These are phyloP conservation scores for Moniliophthora roreri DNA, from an alignment of 1,284 basidiomycete genomes.

Conservation along the genomic window DNA sequence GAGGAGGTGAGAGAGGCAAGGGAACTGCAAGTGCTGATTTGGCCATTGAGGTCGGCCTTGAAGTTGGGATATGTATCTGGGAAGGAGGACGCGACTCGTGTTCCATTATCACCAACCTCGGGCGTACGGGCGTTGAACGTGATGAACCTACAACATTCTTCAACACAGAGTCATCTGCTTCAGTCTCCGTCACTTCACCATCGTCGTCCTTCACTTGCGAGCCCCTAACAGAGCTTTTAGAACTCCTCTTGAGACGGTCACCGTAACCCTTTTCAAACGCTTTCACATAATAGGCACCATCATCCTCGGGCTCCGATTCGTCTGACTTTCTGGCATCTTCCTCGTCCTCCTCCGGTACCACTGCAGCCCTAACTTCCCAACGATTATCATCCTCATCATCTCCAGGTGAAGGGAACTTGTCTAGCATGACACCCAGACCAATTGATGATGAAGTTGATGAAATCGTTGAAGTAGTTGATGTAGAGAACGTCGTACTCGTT, in stretches of 20 bases:
- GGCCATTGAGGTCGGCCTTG: not conserved
- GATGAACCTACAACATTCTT: too few relatives aligned
- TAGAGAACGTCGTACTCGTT: not conserved
- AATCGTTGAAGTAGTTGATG: not conserved
- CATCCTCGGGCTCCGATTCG: not conserved
- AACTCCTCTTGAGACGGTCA: too few relatives aligned
- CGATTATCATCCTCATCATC: not conserved
- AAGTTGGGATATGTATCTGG: not conserved
- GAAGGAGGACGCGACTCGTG: too few relatives aligned
- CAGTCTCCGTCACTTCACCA: not conserved
- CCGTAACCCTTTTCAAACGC: not conserved
- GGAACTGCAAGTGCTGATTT: not conserved
- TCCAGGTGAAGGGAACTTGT: not conserved
- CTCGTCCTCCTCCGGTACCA: not conserved
- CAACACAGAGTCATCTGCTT: not conserved
- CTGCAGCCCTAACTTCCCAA: too few relatives aligned
- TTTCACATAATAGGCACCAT: conserved; percentile 1
- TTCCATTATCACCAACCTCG: too few relatives aligned
- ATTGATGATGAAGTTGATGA: not conserved
- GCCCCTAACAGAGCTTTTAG: too few relatives aligned
- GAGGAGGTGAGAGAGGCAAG: not conserved
- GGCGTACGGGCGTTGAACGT: too few relatives aligned
- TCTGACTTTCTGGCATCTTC: not conserved
- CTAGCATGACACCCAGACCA: not conserved
- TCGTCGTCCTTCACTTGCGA: not conserved